Evolutionary conservation across 1,284 basidiomycete species (phyloP).

Genomic region (Sporisorium graminicola): DNA sequence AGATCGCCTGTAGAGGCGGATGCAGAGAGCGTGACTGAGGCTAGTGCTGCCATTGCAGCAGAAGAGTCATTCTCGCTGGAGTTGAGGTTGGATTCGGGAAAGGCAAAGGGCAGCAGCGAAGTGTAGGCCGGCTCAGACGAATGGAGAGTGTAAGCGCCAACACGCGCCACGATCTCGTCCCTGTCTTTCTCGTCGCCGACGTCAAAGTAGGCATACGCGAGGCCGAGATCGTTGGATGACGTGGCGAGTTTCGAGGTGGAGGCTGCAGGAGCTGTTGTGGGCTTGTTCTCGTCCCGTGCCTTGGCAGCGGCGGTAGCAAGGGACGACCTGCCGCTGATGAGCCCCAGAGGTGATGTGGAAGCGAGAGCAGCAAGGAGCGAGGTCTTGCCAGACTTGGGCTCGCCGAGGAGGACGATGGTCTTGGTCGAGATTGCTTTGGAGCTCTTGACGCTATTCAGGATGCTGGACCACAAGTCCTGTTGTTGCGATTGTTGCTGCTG

Average conservation of each 20-base stretch:
- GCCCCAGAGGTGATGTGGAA: constrained; percentile 69
- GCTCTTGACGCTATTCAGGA: constrained; percentile 86
- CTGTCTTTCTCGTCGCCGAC: constrained; percentile 60
- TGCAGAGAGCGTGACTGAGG: constrained; percentile 18
- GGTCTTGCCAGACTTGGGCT: constrained; percentile 82
- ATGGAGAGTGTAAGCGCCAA: constrained; percentile 89
- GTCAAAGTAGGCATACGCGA: constrained; percentile 64
- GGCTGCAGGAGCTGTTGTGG: background rate
- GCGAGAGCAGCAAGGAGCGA: constrained; percentile 77
- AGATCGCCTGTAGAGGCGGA: background rate
- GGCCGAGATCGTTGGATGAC: constrained; percentile 43
- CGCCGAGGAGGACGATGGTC: constrained; percentile 81
- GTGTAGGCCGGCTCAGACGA: constrained; percentile 81
- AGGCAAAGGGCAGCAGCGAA: constrained; percentile 83
- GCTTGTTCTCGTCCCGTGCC: constrained; percentile 4
- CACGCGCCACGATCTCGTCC: constrained; percentile 63
- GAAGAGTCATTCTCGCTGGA: constrained; percentile 33
- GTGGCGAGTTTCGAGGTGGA: constrained; percentile 1
- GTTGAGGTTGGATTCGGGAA: constrained; percentile 75
- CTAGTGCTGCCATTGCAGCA: constrained; percentile 31
- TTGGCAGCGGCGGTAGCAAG: background rate
- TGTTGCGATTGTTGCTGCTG: constrained; percentile 8
- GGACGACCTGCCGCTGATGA: constrained; percentile 34
- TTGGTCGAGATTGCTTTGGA: constrained; percentile 86
- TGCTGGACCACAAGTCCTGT: constrained; percentile 86